Percentiles rank a stretch among this genome's conserved stretches.
phyloP scores from a whole-genome alignment of 768 basidiomycete genomes.

The Clitopilus hobsonii region DNA sequence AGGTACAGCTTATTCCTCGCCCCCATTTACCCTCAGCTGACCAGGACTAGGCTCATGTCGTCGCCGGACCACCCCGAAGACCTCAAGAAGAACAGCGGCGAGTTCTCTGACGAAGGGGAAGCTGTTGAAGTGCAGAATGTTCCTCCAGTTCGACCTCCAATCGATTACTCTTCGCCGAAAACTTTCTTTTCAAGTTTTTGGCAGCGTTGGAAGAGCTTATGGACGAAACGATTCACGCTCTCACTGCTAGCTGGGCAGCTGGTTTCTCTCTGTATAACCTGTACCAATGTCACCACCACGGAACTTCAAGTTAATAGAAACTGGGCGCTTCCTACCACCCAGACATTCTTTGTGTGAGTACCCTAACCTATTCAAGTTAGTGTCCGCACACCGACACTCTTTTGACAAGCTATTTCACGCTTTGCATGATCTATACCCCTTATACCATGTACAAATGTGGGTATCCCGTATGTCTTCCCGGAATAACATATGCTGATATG shows the following conservation, averaged over 20 bases:
- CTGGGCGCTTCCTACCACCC: conserved; percentile 76
- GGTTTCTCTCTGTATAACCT: conserved; percentile 84
- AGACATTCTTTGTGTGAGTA: conserved; percentile 78
- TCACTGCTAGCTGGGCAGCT: conserved; percentile 75
- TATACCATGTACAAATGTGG: conserved; percentile 86
- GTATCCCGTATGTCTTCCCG: conserved; percentile 17
- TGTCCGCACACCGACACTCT: not conserved
- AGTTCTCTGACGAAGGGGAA: conserved; percentile 7
- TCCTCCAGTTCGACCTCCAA: conserved; percentile 44
- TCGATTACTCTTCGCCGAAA: conserved; percentile 56
- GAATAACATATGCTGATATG: conserved; percentile 3
- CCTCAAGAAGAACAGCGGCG: conserved; percentile 11
- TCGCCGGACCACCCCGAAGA: conserved; percentile 4
- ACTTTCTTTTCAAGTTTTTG: conserved; percentile 52
- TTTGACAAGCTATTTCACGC: conserved; percentile 62
- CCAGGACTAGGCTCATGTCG: not conserved
- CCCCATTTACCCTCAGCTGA: not conserved
- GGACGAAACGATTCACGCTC: conserved; percentile 71
- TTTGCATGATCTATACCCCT: conserved; percentile 76
- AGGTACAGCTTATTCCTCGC: not conserved
- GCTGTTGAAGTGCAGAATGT: conserved; percentile 4
- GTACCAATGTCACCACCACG: conserved; percentile 76
- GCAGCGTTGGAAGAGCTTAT: conserved; percentile 66
- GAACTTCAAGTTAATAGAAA: conserved; percentile 66
- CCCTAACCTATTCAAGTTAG: not conserved